Conservation (phyloP, 106 monocot genomes). For the Dendrobium catenatum region DNA sequence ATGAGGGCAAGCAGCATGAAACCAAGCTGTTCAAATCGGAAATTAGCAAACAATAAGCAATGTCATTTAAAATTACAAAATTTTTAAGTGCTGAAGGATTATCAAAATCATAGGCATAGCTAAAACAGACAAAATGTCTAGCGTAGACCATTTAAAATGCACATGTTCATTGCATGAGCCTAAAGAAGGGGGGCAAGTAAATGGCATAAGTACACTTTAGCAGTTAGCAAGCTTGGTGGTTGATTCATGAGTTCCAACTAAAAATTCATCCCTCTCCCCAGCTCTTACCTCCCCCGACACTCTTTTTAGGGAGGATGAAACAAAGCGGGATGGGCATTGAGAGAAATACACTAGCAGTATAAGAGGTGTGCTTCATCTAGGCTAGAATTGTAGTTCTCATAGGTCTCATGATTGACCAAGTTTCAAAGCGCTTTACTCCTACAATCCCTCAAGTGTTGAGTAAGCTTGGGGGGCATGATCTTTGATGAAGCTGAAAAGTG, state of each 20-base stretch:
- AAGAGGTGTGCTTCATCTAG: neutral
- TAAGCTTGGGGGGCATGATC: neutral
- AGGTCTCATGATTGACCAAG: neutral
- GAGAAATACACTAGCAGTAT: neutral
- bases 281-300: neutral
- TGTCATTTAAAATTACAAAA: neutral
- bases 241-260: too few relatives aligned
- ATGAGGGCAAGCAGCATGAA: conserved; percentile 84
- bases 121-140: neutral
- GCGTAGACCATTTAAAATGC: neutral
- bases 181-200: neutral
- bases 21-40: conserved; percentile 49
- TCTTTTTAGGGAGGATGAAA: too few relatives aligned
- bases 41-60: neutral
- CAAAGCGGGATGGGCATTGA: too few relatives aligned
- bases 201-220: neutral
- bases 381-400: neutral
- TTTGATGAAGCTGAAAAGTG: neutral
- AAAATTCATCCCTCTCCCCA: neutral
- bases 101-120: neutral
- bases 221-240: neutral
- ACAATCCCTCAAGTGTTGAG: neutral
- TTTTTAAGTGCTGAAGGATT: neutral
- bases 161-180: neutral
- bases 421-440: neutral